These are phyloP conservation scores for Tetrahymena borealis DNA, from an alignment of 73 alveolate species.

Conservation along the genomic window DNA sequence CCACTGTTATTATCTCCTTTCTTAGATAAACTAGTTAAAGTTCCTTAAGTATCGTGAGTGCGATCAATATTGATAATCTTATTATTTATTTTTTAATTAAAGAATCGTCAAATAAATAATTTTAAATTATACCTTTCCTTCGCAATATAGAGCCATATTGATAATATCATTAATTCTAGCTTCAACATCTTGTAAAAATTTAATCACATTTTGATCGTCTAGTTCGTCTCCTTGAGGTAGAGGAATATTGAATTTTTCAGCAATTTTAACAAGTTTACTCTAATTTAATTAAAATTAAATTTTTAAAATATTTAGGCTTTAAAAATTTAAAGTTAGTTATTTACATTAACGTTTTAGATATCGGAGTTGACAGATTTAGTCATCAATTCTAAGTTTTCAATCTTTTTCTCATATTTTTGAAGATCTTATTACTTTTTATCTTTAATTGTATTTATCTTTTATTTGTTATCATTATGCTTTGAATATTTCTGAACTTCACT, in stretches of 20 bases:
- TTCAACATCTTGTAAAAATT: neutral
- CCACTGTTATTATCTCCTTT: neutral
- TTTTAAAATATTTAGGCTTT: neutral
- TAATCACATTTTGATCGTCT: neutral
- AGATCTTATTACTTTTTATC: neutral
- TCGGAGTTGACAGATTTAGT: neutral
- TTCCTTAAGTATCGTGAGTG: neutral
- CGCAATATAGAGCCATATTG: neutral
- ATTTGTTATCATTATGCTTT: neutral
- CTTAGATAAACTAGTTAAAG: neutral
- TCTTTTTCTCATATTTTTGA: neutral
- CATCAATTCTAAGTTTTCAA: neutral
- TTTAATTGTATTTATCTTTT: neutral
- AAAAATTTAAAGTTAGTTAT: neutral
- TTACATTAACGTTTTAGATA: neutral
- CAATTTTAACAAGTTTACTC: neutral
- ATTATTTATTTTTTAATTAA: neutral
- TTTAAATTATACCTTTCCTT: neutral
- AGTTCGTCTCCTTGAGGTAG: neutral
- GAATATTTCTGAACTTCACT: neutral
- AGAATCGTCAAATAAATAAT: neutral
- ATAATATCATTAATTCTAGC: neutral
- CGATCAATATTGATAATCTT: neutral
- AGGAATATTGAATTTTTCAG: neutral
- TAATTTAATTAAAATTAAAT: neutral